These are phyloP conservation scores for Mitragyna speciosa DNA, from an alignment of 257 asterid genomes.

Conservation along the genomic window DNA sequence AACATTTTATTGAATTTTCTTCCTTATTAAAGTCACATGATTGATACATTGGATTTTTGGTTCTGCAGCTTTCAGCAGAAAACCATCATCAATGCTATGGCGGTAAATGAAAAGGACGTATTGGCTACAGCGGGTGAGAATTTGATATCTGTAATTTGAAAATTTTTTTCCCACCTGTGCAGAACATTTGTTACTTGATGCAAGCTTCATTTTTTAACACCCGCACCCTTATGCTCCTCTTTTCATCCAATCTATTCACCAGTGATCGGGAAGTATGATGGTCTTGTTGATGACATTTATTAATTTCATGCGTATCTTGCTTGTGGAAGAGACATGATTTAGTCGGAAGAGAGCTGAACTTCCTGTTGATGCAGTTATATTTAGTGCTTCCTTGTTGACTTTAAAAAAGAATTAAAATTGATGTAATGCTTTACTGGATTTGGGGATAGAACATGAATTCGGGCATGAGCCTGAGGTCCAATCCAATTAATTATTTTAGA, in stretches of 20 bases:
- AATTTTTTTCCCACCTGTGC: no score
- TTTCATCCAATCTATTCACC: not conserved
- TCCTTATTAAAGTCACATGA: not conserved
- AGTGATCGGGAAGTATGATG: not conserved
- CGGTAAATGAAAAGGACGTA: slow-evolving; percentile 87
- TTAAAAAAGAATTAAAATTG: not conserved
- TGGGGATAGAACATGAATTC: not conserved
- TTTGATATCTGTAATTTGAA: not conserved
- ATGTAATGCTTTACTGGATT: not conserved
- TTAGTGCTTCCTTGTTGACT: not conserved
- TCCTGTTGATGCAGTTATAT: not conserved
- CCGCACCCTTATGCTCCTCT: not conserved
- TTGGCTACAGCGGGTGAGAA: slow-evolving; percentile 85
- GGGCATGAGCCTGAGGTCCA: not conserved
- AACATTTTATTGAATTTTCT: not conserved
- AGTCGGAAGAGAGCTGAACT: not conserved
- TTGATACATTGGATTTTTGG: slow-evolving; percentile 17
- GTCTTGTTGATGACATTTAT: not conserved
- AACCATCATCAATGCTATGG: slow-evolving; percentile 87
- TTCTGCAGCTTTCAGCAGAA: slow-evolving; percentile 86
- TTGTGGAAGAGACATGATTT: not conserved
- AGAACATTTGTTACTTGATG: not conserved
- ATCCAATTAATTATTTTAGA: not conserved
- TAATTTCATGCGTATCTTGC: not conserved
- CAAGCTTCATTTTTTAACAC: not conserved